These are phyloP conservation scores for Talaromyces rugulosus DNA, from an alignment of 2,329 filamentous ascomycete species.

Conservation along the genomic window DNA sequence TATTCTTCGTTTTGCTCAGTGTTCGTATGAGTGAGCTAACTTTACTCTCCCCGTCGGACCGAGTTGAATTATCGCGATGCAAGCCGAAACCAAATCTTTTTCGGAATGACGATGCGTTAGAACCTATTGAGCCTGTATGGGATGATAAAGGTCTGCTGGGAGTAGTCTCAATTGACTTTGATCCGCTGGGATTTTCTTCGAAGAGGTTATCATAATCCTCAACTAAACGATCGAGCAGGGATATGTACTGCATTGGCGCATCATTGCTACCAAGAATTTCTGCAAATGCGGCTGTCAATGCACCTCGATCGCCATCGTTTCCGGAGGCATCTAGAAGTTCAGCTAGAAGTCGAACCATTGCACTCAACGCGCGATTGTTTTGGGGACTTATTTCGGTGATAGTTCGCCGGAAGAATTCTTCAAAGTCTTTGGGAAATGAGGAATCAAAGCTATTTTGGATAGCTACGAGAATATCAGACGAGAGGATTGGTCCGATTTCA, in stretches of 20 bases:
- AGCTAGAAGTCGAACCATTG: constrained; percentile 78
- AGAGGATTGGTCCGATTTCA: constrained; percentile 80
- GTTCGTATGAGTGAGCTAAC: constrained; percentile 78
- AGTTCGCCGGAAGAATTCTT: constrained; percentile 53
- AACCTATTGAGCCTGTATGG: constrained; percentile 71
- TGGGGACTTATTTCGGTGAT: constrained; percentile 53
- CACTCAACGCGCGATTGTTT: constrained; percentile 71
- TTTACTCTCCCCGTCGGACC: constrained; percentile 62
- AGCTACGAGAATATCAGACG: constrained; percentile 63
- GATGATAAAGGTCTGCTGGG: constrained; percentile 57
- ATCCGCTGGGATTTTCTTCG: constrained; percentile 54
- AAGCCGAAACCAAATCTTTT: constrained; percentile 80
- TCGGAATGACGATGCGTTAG: constrained; percentile 80
- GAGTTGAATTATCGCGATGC: constrained; percentile 70
- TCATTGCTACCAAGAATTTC: constrained; percentile 78
- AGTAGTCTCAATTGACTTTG: constrained; percentile 47
- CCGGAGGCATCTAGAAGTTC: constrained; percentile 85
- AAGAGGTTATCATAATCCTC: constrained; percentile 90
- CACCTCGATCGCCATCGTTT: constrained; percentile 86
- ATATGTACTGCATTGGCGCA: constrained; percentile 77
- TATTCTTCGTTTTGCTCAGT: constrained; percentile 74
- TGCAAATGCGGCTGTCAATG: constrained; percentile 81
- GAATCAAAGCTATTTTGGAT: constrained; percentile 57
- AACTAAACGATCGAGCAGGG: constrained; percentile 80
- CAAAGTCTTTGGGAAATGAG: constrained; percentile 45